Evolutionary conservation across 2,329 filamentous ascomycete genomes (phyloP).

Genomic region (Zasmidium angulare): DNA sequence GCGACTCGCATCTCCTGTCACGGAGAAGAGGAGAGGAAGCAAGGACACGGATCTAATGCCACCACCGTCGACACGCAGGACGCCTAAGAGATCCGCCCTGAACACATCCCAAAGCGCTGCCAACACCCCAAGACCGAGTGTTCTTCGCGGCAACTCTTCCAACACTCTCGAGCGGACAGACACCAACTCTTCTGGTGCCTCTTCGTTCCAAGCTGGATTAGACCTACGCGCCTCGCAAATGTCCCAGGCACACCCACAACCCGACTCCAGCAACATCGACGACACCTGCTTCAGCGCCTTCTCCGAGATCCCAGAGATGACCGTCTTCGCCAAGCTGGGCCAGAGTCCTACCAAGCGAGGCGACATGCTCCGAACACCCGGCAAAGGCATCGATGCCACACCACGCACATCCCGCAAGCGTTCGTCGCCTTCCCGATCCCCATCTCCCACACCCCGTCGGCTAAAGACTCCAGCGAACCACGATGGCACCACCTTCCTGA

Average conservation of each 20-base stretch:
- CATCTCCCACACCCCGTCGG: slow-evolving; percentile 55
- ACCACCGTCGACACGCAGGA: slow-evolving; percentile 29
- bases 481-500: slow-evolving; percentile 71
- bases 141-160: slow-evolving; percentile 23
- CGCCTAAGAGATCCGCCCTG: slow-evolving; percentile 30
- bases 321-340: slow-evolving; percentile 73
- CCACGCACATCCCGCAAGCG: slow-evolving; percentile 51
- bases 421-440: slow-evolving; percentile 41
- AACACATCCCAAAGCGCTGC: slow-evolving; percentile 23
- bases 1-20: slow-evolving; percentile 8
- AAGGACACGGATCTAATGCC: slow-evolving; percentile 33
- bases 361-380: slow-evolving; percentile 25
- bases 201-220: slow-evolving; percentile 26
- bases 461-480: slow-evolving; percentile 43
- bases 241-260: neutral
- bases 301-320: slow-evolving; percentile 85
- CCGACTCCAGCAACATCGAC: slow-evolving; percentile 50
- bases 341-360: slow-evolving; percentile 48
- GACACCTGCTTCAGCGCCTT: slow-evolving; percentile 82
- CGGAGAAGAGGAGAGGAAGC: slow-evolving; percentile 23
- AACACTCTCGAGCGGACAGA: slow-evolving; percentile 11
- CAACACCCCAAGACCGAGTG: slow-evolving; percentile 27
- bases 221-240: slow-evolving; percentile 23
- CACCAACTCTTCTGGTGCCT: slow-evolving; percentile 5
- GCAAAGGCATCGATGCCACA: slow-evolving; percentile 40